Evolutionary conservation across 768 basidiomycete genomes (phyloP).

Genomic region (Roridomyces roridus): DNA sequence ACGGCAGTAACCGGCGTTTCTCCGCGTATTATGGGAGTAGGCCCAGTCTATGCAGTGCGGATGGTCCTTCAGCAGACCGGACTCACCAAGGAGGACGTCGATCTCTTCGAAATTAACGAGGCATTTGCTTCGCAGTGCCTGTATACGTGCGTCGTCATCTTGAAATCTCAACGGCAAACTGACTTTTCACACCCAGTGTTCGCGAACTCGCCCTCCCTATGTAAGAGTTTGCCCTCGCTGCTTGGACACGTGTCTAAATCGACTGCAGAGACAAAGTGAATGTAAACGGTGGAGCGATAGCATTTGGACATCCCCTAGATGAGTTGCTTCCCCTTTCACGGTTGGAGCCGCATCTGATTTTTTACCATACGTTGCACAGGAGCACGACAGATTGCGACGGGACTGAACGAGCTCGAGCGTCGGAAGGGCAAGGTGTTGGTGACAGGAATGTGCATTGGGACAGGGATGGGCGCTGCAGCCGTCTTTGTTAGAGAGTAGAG

Average conservation of each 20-base stretch:
- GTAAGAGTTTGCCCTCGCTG: slow-evolving; percentile 31
- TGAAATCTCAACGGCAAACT: no score
- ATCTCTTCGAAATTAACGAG: slow-evolving; percentile 92
- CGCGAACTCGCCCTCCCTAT: slow-evolving; percentile 65
- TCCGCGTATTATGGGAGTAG: slow-evolving; percentile 89
- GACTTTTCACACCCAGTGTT: no score
- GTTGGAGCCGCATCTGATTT: slow-evolving; percentile 17
- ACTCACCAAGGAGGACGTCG: slow-evolving; percentile 71
- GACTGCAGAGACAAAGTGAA: slow-evolving; percentile 57
- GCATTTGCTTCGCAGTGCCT: slow-evolving; percentile 88
- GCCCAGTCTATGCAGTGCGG: slow-evolving; percentile 85
- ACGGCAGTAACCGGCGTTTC: slow-evolving; percentile 73
- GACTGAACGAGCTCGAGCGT: slow-evolving; percentile 74
- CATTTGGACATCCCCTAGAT: slow-evolving; percentile 85
- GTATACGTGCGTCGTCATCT: slow-evolving; percentile 59
- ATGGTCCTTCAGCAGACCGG: slow-evolving; percentile 73
- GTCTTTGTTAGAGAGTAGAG: slow-evolving; percentile 65
- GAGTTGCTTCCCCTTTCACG: slow-evolving; percentile 39
- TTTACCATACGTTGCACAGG: slow-evolving; percentile 74
- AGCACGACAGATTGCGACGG: slow-evolving; percentile 83
- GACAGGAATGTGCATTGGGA: slow-evolving; percentile 90
- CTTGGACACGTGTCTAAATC: background rate
- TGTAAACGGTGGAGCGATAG: slow-evolving; percentile 91
- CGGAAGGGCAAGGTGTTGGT: slow-evolving; percentile 77
- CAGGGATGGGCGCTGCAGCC: slow-evolving; percentile 91